These are phyloP conservation scores for Eragrostis curvula DNA, from an alignment of 176 grass and related monocot genomes.

Conservation along the genomic window DNA sequence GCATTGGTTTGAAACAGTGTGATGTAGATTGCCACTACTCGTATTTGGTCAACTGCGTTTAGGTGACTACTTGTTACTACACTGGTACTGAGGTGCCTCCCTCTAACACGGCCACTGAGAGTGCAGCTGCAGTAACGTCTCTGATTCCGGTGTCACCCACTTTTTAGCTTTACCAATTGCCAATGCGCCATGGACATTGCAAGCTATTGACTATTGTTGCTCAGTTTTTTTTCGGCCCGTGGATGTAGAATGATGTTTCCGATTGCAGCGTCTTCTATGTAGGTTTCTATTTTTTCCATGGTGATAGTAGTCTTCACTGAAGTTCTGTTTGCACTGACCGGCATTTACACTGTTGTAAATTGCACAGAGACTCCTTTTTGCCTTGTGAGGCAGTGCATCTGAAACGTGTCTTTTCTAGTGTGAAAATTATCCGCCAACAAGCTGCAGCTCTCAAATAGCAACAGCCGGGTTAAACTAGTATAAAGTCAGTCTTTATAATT, in stretches of 20 bases:
- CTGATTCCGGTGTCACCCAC: slow-evolving; percentile 1
- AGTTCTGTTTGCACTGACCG: neutral
- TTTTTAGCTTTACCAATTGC: neutral
- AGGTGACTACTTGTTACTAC: neutral
- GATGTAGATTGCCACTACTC: neutral
- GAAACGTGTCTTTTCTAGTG: neutral
- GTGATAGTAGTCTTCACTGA: neutral
- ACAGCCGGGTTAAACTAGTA: neutral
- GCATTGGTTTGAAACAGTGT: neutral
- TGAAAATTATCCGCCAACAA: neutral
- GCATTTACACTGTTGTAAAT: neutral
- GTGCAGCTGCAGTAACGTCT: neutral
- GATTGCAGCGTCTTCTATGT: neutral
- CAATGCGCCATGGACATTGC: neutral
- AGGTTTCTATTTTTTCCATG: neutral
- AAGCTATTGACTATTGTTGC: neutral
- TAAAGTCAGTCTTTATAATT: neutral
- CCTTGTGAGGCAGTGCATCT: neutral
- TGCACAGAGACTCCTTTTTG: neutral
- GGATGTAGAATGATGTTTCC: neutral
- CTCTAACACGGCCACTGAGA: neutral
- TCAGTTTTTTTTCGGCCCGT: neutral
- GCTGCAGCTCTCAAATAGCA: neutral
- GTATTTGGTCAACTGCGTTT: neutral
- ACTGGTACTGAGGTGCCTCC: neutral